Base-by-base conservation (phyloP, 345 rosid genomes). In the Populus deltoides region DNA sequence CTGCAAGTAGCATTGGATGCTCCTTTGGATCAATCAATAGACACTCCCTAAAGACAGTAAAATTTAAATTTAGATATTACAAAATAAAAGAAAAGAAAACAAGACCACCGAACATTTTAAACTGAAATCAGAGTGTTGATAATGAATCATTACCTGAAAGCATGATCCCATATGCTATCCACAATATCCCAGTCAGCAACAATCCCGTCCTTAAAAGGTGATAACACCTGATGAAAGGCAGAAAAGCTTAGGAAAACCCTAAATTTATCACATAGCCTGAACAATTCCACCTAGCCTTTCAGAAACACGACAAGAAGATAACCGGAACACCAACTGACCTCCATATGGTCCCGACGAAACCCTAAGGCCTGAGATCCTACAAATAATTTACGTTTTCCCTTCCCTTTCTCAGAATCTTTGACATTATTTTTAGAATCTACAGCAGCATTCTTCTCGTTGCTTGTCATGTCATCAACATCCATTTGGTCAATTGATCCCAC, bases 131-230 rank as follows among this genome's bases (percentile, higher is more conserved):
- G 73, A 39, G 75, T 24, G 29, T 31, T 53, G 13, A 72, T 35
- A 81, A 67, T 68, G 66, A 41, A 38, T 29, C 51, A 35, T 83
- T 84, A 92, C 98, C 87, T 88, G 76, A 94, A 90, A 83, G 99
- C 96, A 86, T 97, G 98, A 68, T 97, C 98, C 99, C 99, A 97
- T 81, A 97, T 90, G 75, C 79, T 90, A 81, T 97, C 99, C 73
- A 94, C 97, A 61, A 91, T 86, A 80, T 94, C 99, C 98, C 99
- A 97, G 67, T 94, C 98, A 43, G 86, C 94, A 73, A 97, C 97
- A 43, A 94, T 67, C 72, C 99, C 99, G 85, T 94, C 96, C 87
- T 92, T 94, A 9, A 94, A 81, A 41, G 98, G 97, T 70, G 98
- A 90, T 76, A 91, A n/a, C 18, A 97, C 87, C 99, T 94, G 80